phyloP scores from a whole-genome alignment of 306 rosid species.

The Hylodesmum podocarpum region DNA sequence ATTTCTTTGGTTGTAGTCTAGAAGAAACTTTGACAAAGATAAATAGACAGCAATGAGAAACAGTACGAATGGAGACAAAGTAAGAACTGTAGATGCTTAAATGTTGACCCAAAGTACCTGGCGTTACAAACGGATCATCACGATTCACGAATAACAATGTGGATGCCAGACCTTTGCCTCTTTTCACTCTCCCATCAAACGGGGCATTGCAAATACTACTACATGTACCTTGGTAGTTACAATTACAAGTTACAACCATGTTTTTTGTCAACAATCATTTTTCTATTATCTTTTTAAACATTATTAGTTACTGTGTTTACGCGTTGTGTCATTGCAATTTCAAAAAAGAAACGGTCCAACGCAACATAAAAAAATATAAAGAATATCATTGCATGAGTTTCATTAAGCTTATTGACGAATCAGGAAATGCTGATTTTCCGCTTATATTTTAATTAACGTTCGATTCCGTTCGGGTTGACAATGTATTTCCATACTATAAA shows the following conservation, averaged over 20 bases:
- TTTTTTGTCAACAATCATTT: not conserved
- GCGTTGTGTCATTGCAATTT: not conserved
- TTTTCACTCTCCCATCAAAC: constrained; percentile 1
- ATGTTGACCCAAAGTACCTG: constrained; percentile 4
- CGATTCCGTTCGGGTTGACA: not conserved
- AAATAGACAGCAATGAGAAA: not conserved
- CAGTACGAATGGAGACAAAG: not conserved
- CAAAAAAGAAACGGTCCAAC: not conserved
- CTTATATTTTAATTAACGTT: not conserved
- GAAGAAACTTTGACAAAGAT: constrained; percentile 17
- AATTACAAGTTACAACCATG: too few relatives aligned
- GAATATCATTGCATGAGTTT: not conserved
- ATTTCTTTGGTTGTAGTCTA: constrained; percentile 11
- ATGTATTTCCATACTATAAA: not conserved
- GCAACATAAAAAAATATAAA: not conserved
- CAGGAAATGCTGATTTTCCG: not conserved
- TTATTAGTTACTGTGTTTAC: constrained; percentile 8
- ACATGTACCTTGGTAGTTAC: too few relatives aligned
- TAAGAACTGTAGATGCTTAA: not conserved
- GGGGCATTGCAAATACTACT: constrained; percentile 12
- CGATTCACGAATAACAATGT: not conserved
- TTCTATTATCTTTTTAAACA: not conserved
- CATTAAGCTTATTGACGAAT: not conserved
- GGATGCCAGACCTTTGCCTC: not conserved
- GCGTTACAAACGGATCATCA: not conserved